Base-by-base conservation (phyloP, 257 asterid species). In the Henckelia pumila region DNA sequence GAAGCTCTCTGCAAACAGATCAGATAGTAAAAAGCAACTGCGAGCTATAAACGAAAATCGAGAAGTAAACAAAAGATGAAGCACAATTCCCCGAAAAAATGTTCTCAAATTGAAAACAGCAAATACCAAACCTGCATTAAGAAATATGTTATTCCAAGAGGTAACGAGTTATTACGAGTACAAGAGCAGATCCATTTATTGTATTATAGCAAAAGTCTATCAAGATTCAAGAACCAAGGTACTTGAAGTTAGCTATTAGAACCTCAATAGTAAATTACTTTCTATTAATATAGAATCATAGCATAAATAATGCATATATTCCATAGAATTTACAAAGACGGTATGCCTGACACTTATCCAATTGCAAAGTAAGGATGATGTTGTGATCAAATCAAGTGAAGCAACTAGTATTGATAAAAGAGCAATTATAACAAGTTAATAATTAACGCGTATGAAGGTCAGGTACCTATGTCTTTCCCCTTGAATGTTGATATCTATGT, bases 381-480 rank as follows among this genome's bases (percentile, higher is more conserved):
- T 13, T 13, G 0, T 16, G 21, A 47, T 47, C 55, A 47, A 16
- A 47, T 47, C 1, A 17, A 47, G 20, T 16, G 55, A 47, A 47
- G 20, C 55, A 16, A 47, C 55, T 47, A 4, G 8, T 4, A 16
- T 14, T 0, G 21, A 47, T 40, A 47, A 5, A 21, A 47, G 7
- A 33, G 10, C 60, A 52, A 55, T 62, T 49, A 55, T 32, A 64
- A 58, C 52, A 63, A 63, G 55, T 30, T 16, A 75, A 25, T 23
- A 37, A 59, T 50, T 37, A 47, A 63, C 30, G 72, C 17, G 75
- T 24, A 68, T 22, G 65, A 53, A 58, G 77, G 71, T 33, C 66
- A 63, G 35, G 59, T 87, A 89, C 99, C 96, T 94, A 71, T 85
- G 93, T 55, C 78, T 87, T 80, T 91, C 86, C 66, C 99, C 99